A percentile compares a stretch with the other conserved stretches of the same genome.
Evolutionary conservation across 306 rosid species (phyloP).

Genomic region (Crotalaria pallida): DNA sequence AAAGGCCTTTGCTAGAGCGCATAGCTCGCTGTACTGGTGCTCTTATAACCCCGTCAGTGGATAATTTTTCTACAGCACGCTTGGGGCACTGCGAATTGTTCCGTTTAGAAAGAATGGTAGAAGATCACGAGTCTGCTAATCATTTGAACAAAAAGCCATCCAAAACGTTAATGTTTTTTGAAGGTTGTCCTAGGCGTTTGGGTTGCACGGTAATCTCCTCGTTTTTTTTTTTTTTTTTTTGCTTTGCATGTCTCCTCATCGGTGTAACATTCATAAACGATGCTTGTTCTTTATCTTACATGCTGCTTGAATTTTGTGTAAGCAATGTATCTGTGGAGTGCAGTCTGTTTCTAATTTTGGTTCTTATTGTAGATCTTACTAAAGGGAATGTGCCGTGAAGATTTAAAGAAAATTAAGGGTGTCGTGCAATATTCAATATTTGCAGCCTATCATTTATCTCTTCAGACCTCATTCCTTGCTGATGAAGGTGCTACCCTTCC

Average conservation of each 20-base stretch:
- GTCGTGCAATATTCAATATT: conserved; percentile 87
- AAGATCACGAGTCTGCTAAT: conserved; percentile 59
- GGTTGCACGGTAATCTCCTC: conserved; percentile 77
- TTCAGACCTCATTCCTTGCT: conserved; percentile 93
- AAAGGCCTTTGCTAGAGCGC: conserved; percentile 80
- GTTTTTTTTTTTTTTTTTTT: no score
- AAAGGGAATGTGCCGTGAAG: conserved; percentile 69
- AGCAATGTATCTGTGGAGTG: not conserved
- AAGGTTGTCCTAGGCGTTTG: conserved; percentile 95
- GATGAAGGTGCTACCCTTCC: conserved; percentile 99
- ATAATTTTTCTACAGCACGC: conserved; percentile 54
- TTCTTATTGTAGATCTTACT: conserved; percentile 67
- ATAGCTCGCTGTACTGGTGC: conserved; percentile 95
- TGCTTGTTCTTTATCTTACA: not conserved
- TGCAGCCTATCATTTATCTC: conserved; percentile 98
- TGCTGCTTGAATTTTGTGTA: not conserved
- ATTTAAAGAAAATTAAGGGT: conserved; percentile 88
- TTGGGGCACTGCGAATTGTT: conserved; percentile 91
- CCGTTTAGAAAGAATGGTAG: conserved; percentile 66
- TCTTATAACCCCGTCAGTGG: conserved; percentile 68
- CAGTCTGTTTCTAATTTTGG: conserved; percentile 28
- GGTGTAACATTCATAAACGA: not conserved
- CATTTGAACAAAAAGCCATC: conserved; percentile 66
- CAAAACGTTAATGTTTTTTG: conserved; percentile 94
- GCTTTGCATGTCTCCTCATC: not conserved